Evolutionary conservation across 2,329 filamentous ascomycete species (phyloP).

Genomic region (Neonectria hederae): DNA sequence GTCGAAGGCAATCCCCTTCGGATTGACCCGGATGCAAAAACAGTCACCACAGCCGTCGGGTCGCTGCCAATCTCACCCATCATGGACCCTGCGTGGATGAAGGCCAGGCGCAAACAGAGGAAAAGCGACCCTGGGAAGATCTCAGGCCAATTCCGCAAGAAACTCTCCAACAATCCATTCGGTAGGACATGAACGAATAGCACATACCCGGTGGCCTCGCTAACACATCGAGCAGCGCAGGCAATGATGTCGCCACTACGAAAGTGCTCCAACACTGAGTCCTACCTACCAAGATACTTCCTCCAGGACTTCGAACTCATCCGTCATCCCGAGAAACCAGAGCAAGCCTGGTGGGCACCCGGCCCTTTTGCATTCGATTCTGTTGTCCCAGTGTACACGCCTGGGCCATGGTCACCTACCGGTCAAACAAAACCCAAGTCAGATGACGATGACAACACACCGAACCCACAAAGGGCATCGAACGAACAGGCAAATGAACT

Average conservation of each 20-base stretch:
- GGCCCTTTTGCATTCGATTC: constrained; percentile 48
- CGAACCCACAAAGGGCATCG: not conserved
- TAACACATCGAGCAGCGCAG: constrained; percentile 56
- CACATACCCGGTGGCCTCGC: not conserved
- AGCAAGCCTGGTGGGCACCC: constrained; percentile 66
- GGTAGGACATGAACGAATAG: constrained; percentile 54
- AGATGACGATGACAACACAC: not conserved
- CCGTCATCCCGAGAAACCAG: constrained; percentile 61
- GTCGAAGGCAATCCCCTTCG: constrained; percentile 43
- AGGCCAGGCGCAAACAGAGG: constrained; percentile 54
- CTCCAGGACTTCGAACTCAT: constrained; percentile 69
- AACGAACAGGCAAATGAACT: not conserved
- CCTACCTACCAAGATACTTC: constrained; percentile 67
- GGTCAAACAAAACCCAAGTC: not conserved
- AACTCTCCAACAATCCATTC: constrained; percentile 70
- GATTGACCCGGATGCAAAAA: constrained; percentile 54
- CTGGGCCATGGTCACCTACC: constrained; percentile 7
- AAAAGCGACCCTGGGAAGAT: constrained; percentile 48
- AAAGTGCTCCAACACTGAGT: constrained; percentile 59
- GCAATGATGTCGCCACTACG: constrained; percentile 70
- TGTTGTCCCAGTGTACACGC: constrained; percentile 32
- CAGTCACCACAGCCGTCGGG: constrained; percentile 56
- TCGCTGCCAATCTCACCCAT: constrained; percentile 63
- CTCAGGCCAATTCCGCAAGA: constrained; percentile 62
- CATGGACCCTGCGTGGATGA: constrained; percentile 61